phyloP scores from a whole-genome alignment of 768 basidiomycete genomes.

The Mycena maculata region DNA sequence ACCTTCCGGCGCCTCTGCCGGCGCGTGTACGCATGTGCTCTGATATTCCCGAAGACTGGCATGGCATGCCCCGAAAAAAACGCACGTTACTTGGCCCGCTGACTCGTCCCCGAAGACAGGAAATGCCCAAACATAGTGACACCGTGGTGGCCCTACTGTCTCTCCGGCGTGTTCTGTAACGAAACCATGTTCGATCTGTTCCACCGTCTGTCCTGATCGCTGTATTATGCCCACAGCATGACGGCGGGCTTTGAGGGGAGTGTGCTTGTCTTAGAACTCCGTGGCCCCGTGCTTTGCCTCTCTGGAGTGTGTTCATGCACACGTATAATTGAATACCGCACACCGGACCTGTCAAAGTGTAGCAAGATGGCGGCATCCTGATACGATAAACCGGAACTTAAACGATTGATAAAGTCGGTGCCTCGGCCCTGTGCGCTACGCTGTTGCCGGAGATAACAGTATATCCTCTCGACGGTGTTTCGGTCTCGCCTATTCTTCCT shows the following conservation, averaged over 20 bases:
- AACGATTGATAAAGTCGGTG: slow-evolving; percentile 4
- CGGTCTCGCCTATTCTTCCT: not conserved
- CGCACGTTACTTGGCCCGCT: slow-evolving; percentile 1
- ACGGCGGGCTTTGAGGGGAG: too few relatives aligned
- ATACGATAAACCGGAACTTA: not conserved
- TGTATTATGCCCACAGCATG: too few relatives aligned
- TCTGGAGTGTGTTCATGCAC: too few relatives aligned
- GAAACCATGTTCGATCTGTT: not conserved
- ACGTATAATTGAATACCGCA: not conserved
- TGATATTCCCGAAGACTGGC: not conserved
- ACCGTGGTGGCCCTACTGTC: not conserved
- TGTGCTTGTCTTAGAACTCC: not conserved
- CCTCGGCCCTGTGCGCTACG: slow-evolving; percentile 12
- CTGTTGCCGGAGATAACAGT: not conserved
- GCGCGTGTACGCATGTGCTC: not conserved
- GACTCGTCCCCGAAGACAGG: slow-evolving; percentile 5
- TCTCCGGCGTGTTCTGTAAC: not conserved
- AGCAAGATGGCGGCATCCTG: not conserved
- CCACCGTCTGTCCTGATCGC: not conserved
- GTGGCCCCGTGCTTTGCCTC: too few relatives aligned
- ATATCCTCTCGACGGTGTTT: not conserved
- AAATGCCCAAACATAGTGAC: not conserved
- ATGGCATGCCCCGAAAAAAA: not conserved
- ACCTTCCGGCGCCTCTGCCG: not conserved
- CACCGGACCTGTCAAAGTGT: not conserved